Conservation (phyloP, 352 stramenopile genomes). For the Phytophthora fragariaefolia region DNA sequence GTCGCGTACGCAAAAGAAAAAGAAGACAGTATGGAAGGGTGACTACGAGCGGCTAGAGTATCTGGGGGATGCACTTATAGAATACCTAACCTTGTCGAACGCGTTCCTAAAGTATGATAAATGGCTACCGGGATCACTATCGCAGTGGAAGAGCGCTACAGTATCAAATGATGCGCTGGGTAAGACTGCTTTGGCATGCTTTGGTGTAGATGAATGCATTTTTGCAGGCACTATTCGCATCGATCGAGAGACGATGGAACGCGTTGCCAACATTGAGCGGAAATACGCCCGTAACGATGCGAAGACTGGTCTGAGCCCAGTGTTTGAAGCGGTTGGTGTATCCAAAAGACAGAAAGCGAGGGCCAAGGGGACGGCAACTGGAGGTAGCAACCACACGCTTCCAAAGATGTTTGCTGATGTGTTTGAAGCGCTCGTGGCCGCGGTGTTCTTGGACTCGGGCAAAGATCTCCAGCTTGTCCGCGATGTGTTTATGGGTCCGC, state of each 20-base stretch:
- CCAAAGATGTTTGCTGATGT: constrained; percentile 90
- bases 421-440: constrained; percentile 88
- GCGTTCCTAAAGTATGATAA: constrained; percentile 70
- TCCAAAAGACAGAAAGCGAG: constrained; percentile 32
- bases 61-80: constrained; percentile 88
- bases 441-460: constrained; percentile 86
- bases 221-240: constrained; percentile 70
- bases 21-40: constrained; percentile 66
- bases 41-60: constrained; percentile 92
- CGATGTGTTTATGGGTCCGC: constrained; percentile 83
- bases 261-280: constrained; percentile 55
- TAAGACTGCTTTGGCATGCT: constrained; percentile 81
- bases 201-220: constrained; percentile 85
- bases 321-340: constrained; percentile 31
- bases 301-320: constrained; percentile 32
- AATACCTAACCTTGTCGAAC: constrained; percentile 90
- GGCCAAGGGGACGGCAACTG: constrained; percentile 6
- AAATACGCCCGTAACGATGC: constrained; percentile 45
- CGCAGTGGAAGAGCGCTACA: constrained; percentile 87
- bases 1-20: constrained; percentile 44
- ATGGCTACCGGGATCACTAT: constrained; percentile 81
- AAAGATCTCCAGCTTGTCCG: constrained; percentile 73
- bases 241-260: constrained; percentile 66
- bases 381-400: constrained; percentile 49
- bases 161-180: constrained; percentile 87